A percentile compares a stretch with the other conserved stretches of the same genome.
Conservation (phyloP, 2,329 filamentous ascomycete genomes). For the Tolypocladium endophyticum region DNA sequence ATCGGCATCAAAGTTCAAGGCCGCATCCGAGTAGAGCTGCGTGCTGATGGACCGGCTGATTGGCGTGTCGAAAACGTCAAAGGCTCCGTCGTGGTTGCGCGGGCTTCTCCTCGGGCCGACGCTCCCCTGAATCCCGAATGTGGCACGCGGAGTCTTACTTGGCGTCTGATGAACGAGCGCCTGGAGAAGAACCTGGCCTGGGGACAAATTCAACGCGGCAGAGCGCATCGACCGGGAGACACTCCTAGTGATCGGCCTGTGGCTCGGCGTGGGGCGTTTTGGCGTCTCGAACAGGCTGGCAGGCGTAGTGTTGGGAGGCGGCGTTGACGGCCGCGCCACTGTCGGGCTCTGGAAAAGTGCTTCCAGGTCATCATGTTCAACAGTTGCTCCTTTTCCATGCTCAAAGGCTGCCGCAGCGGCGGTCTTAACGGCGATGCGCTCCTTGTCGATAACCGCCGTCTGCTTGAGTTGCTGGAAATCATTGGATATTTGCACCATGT, state of each 20-base stretch:
- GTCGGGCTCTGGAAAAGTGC: conserved; percentile 56
- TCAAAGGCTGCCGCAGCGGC: neutral
- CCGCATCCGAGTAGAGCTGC: conserved; percentile 51
- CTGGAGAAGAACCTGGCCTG: conserved; percentile 23
- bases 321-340: conserved; percentile 36
- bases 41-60: conserved; percentile 49
- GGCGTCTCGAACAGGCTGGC: conserved; percentile 50
- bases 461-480: conserved; percentile 25
- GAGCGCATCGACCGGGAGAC: conserved; percentile 47
- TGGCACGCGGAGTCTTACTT: conserved; percentile 27
- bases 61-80: conserved; percentile 40
- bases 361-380: conserved; percentile 44
- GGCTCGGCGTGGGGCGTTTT: conserved; percentile 48
- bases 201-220: conserved; percentile 31
- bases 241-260: conserved; percentile 51
- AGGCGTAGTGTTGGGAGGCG: conserved; percentile 37
- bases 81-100: conserved; percentile 24
- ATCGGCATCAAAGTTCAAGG: conserved; percentile 27
- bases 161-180: conserved; percentile 33
- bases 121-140: conserved; percentile 16
- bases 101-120: conserved; percentile 32
- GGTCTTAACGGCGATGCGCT: conserved; percentile 20
- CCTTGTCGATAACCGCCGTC: conserved; percentile 23
- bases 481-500: conserved; percentile 34
- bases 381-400: conserved; percentile 12